A percentile compares a stretch with the other conserved stretches of the same genome.
phyloP scores from a whole-genome alignment of 2,329 filamentous ascomycete species.

The Verticillium albo-atrum region DNA sequence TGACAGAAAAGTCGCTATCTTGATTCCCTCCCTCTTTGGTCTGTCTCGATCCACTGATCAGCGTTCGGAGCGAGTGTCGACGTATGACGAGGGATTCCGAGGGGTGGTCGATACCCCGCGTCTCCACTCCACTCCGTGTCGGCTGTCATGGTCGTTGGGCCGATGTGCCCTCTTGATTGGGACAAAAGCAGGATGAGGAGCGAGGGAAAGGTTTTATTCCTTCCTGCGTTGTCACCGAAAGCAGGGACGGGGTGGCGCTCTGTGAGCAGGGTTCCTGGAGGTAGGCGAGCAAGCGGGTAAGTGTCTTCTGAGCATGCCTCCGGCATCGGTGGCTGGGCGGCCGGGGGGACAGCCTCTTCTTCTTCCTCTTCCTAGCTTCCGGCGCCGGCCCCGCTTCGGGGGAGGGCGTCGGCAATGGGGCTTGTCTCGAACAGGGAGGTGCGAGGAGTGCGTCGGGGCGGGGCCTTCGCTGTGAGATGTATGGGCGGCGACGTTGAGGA shows the following conservation, averaged over 20 bases:
- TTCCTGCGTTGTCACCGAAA: too few relatives aligned
- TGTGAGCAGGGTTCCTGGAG: too few relatives aligned
- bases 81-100: neutral
- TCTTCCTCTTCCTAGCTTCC: neutral
- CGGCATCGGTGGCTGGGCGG: neutral
- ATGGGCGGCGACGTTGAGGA: neutral
- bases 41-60: neutral
- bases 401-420: neutral
- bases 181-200: neutral
- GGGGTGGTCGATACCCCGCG: neutral
- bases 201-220: neutral
- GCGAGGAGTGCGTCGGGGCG: neutral
- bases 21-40: neutral
- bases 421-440: neutral
- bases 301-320: neutral
- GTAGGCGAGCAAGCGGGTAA: neutral
- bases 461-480: neutral
- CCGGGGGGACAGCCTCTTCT: neutral
- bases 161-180: neutral
- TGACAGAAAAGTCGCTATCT: neutral
- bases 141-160: neutral
- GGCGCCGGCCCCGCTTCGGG: neutral
- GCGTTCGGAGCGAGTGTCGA: neutral
- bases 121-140: neutral
- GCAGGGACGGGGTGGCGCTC: too few relatives aligned